Conservation (phyloP, 2,329 filamentous ascomycete species). For the Aspergillus clavatus region DNA sequence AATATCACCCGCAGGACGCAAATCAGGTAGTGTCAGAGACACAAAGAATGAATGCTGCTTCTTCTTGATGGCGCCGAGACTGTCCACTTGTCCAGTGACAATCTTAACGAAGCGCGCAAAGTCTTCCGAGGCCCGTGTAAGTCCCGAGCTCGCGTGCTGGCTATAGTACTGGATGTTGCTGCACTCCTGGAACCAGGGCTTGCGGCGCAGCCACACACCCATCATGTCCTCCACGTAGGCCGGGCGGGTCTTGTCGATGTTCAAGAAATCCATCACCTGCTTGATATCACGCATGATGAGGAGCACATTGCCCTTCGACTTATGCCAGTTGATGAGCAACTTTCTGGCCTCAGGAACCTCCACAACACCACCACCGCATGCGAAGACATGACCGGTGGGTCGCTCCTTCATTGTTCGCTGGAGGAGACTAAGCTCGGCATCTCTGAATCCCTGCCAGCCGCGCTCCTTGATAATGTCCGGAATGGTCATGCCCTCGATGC, state of each 20-base stretch:
- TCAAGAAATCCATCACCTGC: conserved; percentile 81
- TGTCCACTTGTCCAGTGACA: conserved; percentile 58
- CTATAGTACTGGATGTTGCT: conserved; percentile 94
- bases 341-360: conserved; percentile 76
- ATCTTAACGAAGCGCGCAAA: conserved; percentile 68
- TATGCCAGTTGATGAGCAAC: conserved; percentile 67
- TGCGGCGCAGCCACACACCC: conserved; percentile 81
- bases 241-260: conserved; percentile 82
- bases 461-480: conserved; percentile 73
- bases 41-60: conserved; percentile 82
- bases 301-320: conserved; percentile 75
- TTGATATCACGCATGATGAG: conserved; percentile 83
- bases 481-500: conserved; percentile 67
- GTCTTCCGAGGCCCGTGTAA: conserved; percentile 57
- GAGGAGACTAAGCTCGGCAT: conserved; percentile 70
- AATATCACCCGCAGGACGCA: conserved; percentile 58
- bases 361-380: conserved; percentile 89
- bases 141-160: conserved; percentile 54
- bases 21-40: conserved; percentile 75
- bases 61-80: conserved; percentile 56
- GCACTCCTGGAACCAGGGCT: conserved; percentile 85
- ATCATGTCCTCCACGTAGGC: conserved; percentile 92
- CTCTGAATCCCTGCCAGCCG: conserved; percentile 87
- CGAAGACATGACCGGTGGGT: conserved; percentile 73
- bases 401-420: conserved; percentile 69